Conservation (phyloP, 345 rosid species). For the Linum trigynum region DNA sequence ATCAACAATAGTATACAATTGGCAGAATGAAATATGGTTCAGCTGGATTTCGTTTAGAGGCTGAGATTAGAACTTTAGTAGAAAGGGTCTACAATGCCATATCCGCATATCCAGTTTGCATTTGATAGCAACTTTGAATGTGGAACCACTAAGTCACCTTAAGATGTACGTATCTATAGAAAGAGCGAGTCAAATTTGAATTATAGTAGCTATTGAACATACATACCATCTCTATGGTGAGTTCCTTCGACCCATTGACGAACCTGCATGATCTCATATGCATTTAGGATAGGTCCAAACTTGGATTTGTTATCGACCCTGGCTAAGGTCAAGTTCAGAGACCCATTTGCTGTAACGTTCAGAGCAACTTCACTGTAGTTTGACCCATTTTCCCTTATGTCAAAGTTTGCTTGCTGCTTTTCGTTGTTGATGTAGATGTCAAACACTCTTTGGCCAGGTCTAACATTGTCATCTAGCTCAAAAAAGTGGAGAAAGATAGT, state of each 20-base stretch:
- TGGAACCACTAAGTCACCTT: too few relatives aligned
- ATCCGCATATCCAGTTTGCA: too few relatives aligned
- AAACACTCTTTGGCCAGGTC: conserved; percentile 41
- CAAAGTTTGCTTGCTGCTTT: conserved; percentile 22
- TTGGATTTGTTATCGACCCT: conserved; percentile 31
- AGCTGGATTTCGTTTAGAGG: too few relatives aligned
- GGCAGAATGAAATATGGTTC: too few relatives aligned
- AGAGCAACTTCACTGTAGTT: conserved; percentile 28
- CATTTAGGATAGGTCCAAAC: conserved; percentile 55
- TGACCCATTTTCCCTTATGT: conserved; percentile 31
- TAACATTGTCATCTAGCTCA: conserved; percentile 31
- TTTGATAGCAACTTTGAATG: too few relatives aligned
- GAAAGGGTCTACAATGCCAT: too few relatives aligned
- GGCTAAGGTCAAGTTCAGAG: conserved; percentile 43
- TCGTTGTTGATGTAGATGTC: conserved; percentile 37
- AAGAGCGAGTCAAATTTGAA: too few relatives aligned
- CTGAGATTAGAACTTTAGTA: too few relatives aligned
- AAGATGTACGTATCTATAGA: too few relatives aligned
- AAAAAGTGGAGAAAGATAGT: conserved; percentile 53
- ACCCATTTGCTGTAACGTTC: conserved; percentile 29
- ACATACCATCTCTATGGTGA: conserved; percentile 34
- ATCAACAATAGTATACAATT: background rate
- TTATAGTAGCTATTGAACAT: background rate
- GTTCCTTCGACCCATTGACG: conserved; percentile 25
- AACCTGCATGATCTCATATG: conserved; percentile 51